These are phyloP conservation scores for Priceomyces castillae DNA, from an alignment of 805 yeast species.

Conservation along the genomic window DNA sequence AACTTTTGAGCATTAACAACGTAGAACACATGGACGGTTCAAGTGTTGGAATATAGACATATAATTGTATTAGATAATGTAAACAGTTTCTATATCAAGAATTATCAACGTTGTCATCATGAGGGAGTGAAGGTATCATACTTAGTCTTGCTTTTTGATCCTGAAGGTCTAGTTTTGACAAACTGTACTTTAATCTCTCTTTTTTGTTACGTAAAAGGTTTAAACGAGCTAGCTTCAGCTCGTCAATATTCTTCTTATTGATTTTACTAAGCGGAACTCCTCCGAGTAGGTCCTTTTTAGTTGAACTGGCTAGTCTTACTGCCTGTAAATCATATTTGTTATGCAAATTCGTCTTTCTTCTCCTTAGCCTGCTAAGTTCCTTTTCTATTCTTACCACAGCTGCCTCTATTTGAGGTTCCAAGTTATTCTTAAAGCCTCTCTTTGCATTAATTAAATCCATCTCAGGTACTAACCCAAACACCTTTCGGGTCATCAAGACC, in stretches of 20 bases:
- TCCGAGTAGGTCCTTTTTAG: conserved; percentile 10
- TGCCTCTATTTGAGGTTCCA: conserved; percentile 41
- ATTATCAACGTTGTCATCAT: conserved; percentile 2
- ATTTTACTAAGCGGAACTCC: conserved; percentile 13
- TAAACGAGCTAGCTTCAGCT: conserved; percentile 36
- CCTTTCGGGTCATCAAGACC: conserved; percentile 43
- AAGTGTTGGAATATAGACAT: conserved; percentile 15
- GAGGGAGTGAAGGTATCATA: conserved; percentile 13
- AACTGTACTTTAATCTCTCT: conserved; percentile 41
- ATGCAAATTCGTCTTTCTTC: conserved; percentile 28
- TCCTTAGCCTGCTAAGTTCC: conserved; percentile 31
- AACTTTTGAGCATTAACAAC: conserved; percentile 26
- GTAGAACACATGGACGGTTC: conserved; percentile 38
- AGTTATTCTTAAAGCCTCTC: conserved; percentile 30
- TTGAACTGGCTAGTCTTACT: conserved; percentile 28
- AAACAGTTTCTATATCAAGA: not conserved
- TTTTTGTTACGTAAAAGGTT: conserved; percentile 41
- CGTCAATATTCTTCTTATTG: conserved; percentile 22
- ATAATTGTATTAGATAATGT: not conserved
- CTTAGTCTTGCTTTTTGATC: conserved; percentile 17
- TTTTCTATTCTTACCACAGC: conserved; percentile 29
- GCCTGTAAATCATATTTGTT: conserved; percentile 41
- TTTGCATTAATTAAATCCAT: conserved; percentile 43
- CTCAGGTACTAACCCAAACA: conserved; percentile 53
- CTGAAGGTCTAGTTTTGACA: conserved; percentile 23